These are phyloP conservation scores for Panicum virgatum DNA, from an alignment of 202 grass and related monocot genomes.

Conservation along the genomic window DNA sequence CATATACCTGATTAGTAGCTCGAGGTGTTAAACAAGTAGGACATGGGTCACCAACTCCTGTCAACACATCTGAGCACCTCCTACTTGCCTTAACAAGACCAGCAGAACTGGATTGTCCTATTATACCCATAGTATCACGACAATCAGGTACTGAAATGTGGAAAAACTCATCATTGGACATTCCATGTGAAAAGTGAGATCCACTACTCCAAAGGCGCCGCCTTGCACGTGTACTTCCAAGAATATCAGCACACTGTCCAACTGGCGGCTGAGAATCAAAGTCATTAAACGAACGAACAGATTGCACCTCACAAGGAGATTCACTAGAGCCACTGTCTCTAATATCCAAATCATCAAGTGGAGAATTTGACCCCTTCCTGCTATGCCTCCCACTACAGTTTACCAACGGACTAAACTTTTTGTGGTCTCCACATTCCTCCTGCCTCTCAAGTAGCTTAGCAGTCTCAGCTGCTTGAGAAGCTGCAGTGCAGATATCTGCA, in stretches of 20 bases:
- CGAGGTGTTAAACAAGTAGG: constrained; percentile 37
- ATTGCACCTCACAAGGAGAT: constrained; percentile 33
- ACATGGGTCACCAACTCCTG: constrained; percentile 39
- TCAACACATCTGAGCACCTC: constrained; percentile 32
- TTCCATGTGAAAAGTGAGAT: constrained; percentile 33
- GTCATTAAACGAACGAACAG: constrained; percentile 25
- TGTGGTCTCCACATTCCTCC: constrained; percentile 24
- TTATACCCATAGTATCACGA: constrained; percentile 24
- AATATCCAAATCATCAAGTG: constrained; percentile 33
- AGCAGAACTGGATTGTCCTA: constrained; percentile 25
- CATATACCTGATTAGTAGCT: constrained; percentile 48
- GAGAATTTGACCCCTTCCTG: constrained; percentile 38
- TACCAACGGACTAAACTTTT: constrained; percentile 34
- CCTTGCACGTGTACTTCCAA: constrained; percentile 32
- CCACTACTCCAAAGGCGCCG: constrained; percentile 36
- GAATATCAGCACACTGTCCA: constrained; percentile 18
- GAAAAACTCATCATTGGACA: constrained; percentile 15
- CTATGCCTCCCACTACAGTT: constrained; percentile 23
- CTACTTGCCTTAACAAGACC: constrained; percentile 28
- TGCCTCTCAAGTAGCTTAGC: constrained; percentile 41
- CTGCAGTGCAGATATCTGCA: constrained; percentile 41
- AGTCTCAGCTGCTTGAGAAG: constrained; percentile 47
- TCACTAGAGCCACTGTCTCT: constrained; percentile 43
- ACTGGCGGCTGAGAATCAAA: constrained; percentile 36
- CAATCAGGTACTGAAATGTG: constrained; percentile 3